Evolutionary conservation across 2,329 filamentous ascomycete genomes (phyloP).

Genomic region (Epichloe glyceriae): DNA sequence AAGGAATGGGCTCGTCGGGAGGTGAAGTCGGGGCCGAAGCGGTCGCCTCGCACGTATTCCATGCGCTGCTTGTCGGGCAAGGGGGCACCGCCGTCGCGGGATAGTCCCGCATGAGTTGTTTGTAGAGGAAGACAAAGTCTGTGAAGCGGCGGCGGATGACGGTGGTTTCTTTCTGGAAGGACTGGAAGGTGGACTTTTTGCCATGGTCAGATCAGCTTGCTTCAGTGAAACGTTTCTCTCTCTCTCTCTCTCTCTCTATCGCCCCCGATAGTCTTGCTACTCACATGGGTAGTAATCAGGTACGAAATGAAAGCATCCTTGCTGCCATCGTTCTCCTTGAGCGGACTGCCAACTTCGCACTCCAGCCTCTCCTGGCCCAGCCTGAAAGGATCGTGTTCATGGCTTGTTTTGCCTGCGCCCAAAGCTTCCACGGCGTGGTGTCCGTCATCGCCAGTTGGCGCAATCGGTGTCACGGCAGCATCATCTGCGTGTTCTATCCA

Average conservation of each 20-base stretch:
- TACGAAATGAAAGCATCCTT: conserved; percentile 97
- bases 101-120: conserved; percentile 75
- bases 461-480: conserved; percentile 17
- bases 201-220: not conserved
- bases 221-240: not conserved
- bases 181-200: conserved; percentile 75
- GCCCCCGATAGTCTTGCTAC: conserved; percentile 4
- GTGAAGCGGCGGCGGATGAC: conserved; percentile 84
- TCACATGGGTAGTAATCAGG: conserved; percentile 76
- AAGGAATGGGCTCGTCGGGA: conserved; percentile 77
- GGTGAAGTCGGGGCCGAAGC: conserved; percentile 90
- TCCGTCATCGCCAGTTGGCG: conserved; percentile 15
- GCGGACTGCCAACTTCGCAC: conserved; percentile 67
- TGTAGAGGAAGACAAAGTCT: conserved; percentile 95
- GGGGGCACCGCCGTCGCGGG: conserved; percentile 82
- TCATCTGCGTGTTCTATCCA: conserved; percentile 52
- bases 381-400: conserved; percentile 45
- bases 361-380: conserved; percentile 65
- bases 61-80: conserved; percentile 98
- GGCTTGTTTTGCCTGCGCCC: conserved; percentile 22
- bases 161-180: conserved; percentile 73
- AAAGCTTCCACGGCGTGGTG: conserved; percentile 29
- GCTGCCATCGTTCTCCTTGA: conserved; percentile 92
- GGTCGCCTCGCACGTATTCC: conserved; percentile 93
- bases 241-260: not conserved